phyloP scores from a whole-genome alignment of 495 filamentous ascomycete species.

The Penicillium steckii region DNA sequence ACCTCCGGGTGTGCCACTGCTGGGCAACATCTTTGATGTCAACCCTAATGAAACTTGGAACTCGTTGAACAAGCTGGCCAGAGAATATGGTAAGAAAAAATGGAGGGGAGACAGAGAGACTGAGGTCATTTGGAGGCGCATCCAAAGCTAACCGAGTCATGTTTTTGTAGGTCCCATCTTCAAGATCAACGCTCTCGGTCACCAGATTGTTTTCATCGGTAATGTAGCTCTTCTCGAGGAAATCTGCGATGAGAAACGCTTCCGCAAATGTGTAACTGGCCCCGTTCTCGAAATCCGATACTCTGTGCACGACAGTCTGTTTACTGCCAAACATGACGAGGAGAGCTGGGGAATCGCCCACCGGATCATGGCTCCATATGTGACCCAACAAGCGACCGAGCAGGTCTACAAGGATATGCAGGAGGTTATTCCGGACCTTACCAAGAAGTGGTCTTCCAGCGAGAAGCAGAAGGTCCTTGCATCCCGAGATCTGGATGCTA shows the following conservation, averaged over 20 bases:
- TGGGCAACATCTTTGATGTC: slow-evolving; percentile 68
- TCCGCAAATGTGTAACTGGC: slow-evolving; percentile 60
- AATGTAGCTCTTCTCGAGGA: slow-evolving; percentile 63
- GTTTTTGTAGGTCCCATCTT: slow-evolving; percentile 59
- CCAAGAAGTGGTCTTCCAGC: slow-evolving; percentile 62
- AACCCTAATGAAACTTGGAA: slow-evolving; percentile 59
- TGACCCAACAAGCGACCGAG: slow-evolving; percentile 35
- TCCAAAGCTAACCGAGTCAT: slow-evolving; percentile 1
- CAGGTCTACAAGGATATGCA: slow-evolving; percentile 55
- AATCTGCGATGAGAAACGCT: slow-evolving; percentile 69
- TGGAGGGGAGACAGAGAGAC: no score
- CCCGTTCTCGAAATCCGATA: slow-evolving; percentile 60
- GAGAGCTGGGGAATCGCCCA: slow-evolving; percentile 72
- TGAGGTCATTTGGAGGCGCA: no score
- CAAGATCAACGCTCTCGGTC: slow-evolving; percentile 56
- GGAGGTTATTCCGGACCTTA: slow-evolving; percentile 64
- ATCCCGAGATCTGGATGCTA: slow-evolving; percentile 68
- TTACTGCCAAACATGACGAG: slow-evolving; percentile 64
- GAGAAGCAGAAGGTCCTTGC: slow-evolving; percentile 54
- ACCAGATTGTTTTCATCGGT: slow-evolving; percentile 52
- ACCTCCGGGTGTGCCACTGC: slow-evolving; percentile 51
- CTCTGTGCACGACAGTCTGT: slow-evolving; percentile 67
- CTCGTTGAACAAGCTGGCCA: slow-evolving; percentile 60
- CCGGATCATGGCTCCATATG: slow-evolving; percentile 54
- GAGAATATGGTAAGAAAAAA: slow-evolving; percentile 54